These are phyloP conservation scores for Phalaenopsis hybrid DNA, from an alignment of 116 monocot species.

Conservation along the genomic window DNA sequence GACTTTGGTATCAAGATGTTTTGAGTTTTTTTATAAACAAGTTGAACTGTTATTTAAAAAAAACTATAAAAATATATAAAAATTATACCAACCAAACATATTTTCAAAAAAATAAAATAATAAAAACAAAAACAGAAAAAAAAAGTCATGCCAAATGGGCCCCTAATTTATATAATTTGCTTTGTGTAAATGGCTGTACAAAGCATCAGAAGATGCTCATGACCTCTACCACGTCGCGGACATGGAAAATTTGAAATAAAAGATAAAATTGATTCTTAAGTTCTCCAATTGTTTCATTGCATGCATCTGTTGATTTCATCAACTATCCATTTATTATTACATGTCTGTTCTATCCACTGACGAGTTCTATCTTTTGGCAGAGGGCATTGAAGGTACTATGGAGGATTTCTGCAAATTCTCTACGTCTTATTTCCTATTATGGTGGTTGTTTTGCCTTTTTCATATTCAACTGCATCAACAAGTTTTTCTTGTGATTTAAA, in stretches of 20 bases:
- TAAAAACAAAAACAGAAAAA: too few relatives aligned
- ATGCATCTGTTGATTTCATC: not conserved
- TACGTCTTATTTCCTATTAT: not conserved
- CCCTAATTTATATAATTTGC: not conserved
- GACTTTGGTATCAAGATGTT: too few relatives aligned
- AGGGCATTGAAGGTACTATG: conserved; percentile 75
- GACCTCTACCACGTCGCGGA: not conserved
- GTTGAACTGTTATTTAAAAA: too few relatives aligned
- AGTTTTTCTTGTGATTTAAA: not conserved
- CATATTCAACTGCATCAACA: not conserved
- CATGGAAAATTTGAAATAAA: not conserved
- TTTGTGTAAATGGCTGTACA: not conserved
- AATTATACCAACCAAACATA: too few relatives aligned
- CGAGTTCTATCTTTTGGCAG: conserved; percentile 48
- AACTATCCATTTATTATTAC: not conserved
- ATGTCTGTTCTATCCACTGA: not conserved
- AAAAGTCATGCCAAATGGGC: too few relatives aligned
- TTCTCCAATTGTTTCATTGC: not conserved
- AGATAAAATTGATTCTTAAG: not conserved
- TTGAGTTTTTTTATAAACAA: too few relatives aligned
- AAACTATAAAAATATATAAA: too few relatives aligned
- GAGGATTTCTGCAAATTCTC: conserved; percentile 8
- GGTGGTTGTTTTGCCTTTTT: conserved; percentile 8
- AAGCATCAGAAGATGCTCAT: not conserved
- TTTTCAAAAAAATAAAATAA: too few relatives aligned